phyloP scores from a whole-genome alignment of 371 early-diverging fungal genomes.

The Mucor plumbeus region DNA sequence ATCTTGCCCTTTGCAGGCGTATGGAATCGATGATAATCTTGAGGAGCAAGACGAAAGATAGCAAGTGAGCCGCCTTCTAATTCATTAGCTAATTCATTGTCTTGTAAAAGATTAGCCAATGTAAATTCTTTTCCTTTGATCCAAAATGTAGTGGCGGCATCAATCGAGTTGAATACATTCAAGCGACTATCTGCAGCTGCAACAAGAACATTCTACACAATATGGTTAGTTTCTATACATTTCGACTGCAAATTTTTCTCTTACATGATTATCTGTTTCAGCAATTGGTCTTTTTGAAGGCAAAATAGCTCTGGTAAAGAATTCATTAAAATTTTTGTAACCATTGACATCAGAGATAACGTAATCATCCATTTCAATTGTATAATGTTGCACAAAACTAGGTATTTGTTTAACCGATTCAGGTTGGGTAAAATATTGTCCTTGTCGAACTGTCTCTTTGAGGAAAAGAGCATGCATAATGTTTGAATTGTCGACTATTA shows the following conservation, averaged over 20 bases:
- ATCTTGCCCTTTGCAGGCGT: conserved; percentile 66
- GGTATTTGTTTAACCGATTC: conserved; percentile 65
- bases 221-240: conserved; percentile 53
- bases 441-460: conserved; percentile 62
- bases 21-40: conserved; percentile 85
- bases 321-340: conserved; percentile 76
- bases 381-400: conserved; percentile 68
- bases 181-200: conserved; percentile 76
- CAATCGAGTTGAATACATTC: conserved; percentile 60
- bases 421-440: conserved; percentile 70
- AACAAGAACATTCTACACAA: conserved; percentile 35
- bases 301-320: conserved; percentile 75
- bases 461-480: conserved; percentile 59
- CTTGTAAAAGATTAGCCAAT: conserved; percentile 53
- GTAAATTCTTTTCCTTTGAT: conserved; percentile 77
- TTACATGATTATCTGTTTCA: conserved; percentile 49
- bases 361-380: conserved; percentile 50
- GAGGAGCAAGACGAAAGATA: conserved; percentile 77
- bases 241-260: neutral
- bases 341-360: conserved; percentile 45
- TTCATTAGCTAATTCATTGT: conserved; percentile 46
- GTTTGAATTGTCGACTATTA: conserved; percentile 45
- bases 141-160: conserved; percentile 64
- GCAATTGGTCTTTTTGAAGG: conserved; percentile 62
- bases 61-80: conserved; percentile 68